These are phyloP conservation scores for Phaffia australis DNA, from an alignment of 768 basidiomycete species.

Conservation along the genomic window DNA sequence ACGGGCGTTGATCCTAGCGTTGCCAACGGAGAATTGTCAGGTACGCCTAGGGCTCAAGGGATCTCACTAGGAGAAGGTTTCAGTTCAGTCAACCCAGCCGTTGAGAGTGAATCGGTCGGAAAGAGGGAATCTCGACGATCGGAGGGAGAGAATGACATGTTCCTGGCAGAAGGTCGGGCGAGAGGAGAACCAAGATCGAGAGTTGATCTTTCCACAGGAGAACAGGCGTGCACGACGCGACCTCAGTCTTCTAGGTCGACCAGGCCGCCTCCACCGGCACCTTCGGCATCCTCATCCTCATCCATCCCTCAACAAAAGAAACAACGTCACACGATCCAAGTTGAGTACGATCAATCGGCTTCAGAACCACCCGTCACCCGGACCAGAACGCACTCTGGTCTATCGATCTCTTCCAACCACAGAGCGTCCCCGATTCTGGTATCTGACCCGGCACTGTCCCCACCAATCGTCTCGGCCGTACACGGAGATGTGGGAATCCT, in stretches of 20 bases:
- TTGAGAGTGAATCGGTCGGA: no score
- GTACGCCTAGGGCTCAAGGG: no score
- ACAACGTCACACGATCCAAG: constrained; percentile 72
- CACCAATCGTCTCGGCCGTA: constrained; percentile 12
- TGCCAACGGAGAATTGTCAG: no score
- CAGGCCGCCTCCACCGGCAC: constrained; percentile 26
- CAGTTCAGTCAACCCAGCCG: no score
- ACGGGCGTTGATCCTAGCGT: no score
- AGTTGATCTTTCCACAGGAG: constrained; percentile 1
- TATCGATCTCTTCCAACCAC: constrained; percentile 12
- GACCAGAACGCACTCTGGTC: constrained; percentile 14
- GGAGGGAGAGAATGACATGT: constrained; percentile 18
- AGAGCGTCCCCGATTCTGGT: neutral
- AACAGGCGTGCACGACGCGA: neutral
- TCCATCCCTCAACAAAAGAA: constrained; percentile 42
- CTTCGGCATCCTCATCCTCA: neutral
- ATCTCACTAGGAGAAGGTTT: no score
- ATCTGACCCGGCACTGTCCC: constrained; percentile 13
- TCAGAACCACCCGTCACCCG: neutral
- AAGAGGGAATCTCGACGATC: neutral
- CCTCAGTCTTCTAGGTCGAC: neutral
- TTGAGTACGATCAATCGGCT: constrained; percentile 63
- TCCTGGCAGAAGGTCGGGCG: constrained; percentile 14
- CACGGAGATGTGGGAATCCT: constrained; percentile 17
- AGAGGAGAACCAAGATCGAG: constrained; percentile 24